These are phyloP conservation scores for Gossypium schwendimanii DNA, from an alignment of 441 rosid genomes.

Conservation along the genomic window DNA sequence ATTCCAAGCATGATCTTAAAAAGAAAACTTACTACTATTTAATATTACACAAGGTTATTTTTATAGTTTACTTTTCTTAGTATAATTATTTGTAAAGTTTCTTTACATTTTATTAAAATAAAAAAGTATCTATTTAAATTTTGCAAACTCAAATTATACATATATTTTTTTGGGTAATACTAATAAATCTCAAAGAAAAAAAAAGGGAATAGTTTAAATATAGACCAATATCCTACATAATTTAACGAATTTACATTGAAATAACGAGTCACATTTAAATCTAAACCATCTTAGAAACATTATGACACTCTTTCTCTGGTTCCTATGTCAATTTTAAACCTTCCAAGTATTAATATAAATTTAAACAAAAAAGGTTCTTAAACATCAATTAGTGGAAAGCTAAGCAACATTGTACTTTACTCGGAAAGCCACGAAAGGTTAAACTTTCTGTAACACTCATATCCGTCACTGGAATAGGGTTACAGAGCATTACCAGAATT, in stretches of 20 bases:
- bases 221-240: neutral
- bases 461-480: too few species aligned
- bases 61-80: neutral
- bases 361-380: neutral
- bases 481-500: too few species aligned
- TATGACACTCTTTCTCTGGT: neutral
- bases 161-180: too few species aligned
- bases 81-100: neutral
- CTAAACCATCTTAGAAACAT: neutral
- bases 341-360: neutral
- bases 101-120: neutral
- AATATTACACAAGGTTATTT: neutral
- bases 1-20: neutral
- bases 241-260: neutral
- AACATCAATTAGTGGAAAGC: conserved; percentile 21
- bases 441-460: too few species aligned
- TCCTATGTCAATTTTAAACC: neutral
- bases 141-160: too few species aligned
- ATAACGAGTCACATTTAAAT: neutral
- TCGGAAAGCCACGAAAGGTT: too few species aligned
- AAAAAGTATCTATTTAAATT: neutral
- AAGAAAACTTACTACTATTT: neutral
- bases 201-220: neutral
- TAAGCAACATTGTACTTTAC: conserved; percentile 32
- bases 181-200: too few species aligned